Conservation (phyloP, 1,284 basidiomycete species). For the Phaffia rhodozyma region DNA sequence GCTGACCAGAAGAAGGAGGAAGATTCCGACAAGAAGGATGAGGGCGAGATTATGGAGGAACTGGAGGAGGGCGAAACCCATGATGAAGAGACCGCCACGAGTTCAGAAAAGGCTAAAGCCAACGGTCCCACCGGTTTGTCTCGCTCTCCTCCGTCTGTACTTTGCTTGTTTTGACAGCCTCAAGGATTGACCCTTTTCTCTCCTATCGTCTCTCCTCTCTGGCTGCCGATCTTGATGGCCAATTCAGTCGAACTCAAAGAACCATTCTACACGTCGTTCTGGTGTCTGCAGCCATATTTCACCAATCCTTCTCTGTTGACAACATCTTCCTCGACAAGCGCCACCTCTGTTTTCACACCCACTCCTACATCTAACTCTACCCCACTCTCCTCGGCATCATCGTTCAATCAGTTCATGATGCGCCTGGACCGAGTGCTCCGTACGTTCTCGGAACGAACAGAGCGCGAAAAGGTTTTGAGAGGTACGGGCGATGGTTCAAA, state of each 20-base stretch:
- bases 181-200: neutral
- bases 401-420: conserved; percentile 24
- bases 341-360: conserved; percentile 21
- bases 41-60: neutral
- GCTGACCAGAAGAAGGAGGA: conserved; percentile 1
- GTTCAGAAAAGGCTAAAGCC: neutral
- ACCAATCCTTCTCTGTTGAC: conserved; percentile 31
- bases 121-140: neutral
- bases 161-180: neutral
- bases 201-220: neutral
- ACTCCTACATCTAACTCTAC: conserved; percentile 28
- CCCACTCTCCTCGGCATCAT: conserved; percentile 28
- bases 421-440: conserved; percentile 23
- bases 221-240: too few species aligned
- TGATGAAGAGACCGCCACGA: neutral
- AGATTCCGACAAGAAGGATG: neutral
- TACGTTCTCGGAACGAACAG: conserved; percentile 21
- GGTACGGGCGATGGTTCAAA: neutral
- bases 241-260: conserved; percentile 1
- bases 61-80: conserved; percentile 7
- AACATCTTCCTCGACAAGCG: conserved; percentile 19
- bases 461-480: conserved; percentile 13
- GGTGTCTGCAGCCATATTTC: conserved; percentile 34
- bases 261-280: conserved; percentile 31
- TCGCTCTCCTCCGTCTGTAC: neutral